These are phyloP conservation scores for Aleurites moluccanus DNA, from an alignment of 441 rosid species.

Conservation along the genomic window DNA sequence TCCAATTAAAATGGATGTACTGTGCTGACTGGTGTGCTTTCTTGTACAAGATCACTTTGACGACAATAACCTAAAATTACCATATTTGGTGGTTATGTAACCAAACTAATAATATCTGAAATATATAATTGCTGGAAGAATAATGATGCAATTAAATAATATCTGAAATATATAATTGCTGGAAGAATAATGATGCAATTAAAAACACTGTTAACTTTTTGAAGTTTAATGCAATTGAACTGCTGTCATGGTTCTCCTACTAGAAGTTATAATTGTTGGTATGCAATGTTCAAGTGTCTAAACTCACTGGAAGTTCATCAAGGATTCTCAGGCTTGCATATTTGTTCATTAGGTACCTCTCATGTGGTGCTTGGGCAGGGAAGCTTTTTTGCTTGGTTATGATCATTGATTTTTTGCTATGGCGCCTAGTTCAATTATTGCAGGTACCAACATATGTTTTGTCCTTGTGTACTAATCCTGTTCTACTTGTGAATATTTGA, in stretches of 20 bases:
- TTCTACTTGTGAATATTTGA: not conserved
- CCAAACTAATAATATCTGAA: not conserved
- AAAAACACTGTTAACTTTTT: not conserved
- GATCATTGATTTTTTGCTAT: constrained; percentile 85
- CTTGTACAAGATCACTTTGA: not conserved
- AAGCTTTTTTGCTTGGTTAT: constrained; percentile 89
- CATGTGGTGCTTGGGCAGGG: constrained; percentile 97
- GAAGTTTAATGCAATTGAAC: not conserved
- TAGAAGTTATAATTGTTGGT: not conserved
- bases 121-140: not conserved
- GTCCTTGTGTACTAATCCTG: not conserved
- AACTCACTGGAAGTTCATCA: not conserved
- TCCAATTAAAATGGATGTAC: not conserved
- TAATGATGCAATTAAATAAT: not conserved
- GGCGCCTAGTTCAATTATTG: constrained; percentile 57
- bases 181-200: not conserved
- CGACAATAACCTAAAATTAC: not conserved
- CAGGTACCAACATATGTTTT: constrained; percentile 44
- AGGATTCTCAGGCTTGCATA: constrained; percentile 24
- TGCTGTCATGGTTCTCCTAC: not conserved
- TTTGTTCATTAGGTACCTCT: constrained; percentile 56
- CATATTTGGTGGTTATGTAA: not conserved
- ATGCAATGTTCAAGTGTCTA: not conserved
- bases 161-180: not conserved
- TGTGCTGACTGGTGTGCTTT: not conserved